Evolutionary conservation across 1,284 basidiomycete genomes (phyloP), one percentile per base, ranked within the genome.

Genomic region (Irpex rosettiformis): DNA sequence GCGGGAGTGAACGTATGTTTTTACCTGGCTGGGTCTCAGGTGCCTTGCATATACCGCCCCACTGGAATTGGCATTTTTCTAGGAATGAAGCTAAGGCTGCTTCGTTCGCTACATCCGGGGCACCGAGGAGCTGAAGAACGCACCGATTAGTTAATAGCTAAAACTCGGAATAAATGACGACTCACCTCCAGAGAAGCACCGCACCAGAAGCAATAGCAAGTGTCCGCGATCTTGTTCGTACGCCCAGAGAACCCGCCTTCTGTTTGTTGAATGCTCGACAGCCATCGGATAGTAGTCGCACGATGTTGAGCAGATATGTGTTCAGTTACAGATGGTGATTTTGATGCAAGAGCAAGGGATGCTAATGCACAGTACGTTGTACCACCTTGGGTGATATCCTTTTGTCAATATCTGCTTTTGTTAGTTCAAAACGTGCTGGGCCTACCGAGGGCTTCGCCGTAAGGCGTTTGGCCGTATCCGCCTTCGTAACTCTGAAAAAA

Each of bases 161-260:
- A 33, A 25, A 33, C 6, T 18, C 24, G 7, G 33, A 37, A 29
- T 51, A 30, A 18, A 28, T 58, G 22, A 30, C 6, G 18, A 71
- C 81, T 62, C 63, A 94, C 93, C 65, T 82, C 75, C 5, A 96
- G 71, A 1, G 90, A 80, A 3, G 86, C 94, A 2, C 91, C 89
- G 65, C 91, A 92, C 95, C 94, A 98, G 72, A 96, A 97, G 64
- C 91, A 93, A 72, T 98, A 98, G 71, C 94, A 98, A 1, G 94
- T 91, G 67, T 98, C 94, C 10, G 89, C 84, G 3, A 82, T 77
- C 73, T 98, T 98, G 59, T 86, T 88, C 2, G 93, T 93, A 11
- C 94, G 81, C 1, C 94, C 94, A 65, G 88, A 79, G 69, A 95
- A 96, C 0, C 94, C 94, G 0, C 92, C 91, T 3, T 75, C 75